Evolutionary conservation across 176 grass and related monocot species (phyloP).

Genomic region (Neostapfia colusana): DNA sequence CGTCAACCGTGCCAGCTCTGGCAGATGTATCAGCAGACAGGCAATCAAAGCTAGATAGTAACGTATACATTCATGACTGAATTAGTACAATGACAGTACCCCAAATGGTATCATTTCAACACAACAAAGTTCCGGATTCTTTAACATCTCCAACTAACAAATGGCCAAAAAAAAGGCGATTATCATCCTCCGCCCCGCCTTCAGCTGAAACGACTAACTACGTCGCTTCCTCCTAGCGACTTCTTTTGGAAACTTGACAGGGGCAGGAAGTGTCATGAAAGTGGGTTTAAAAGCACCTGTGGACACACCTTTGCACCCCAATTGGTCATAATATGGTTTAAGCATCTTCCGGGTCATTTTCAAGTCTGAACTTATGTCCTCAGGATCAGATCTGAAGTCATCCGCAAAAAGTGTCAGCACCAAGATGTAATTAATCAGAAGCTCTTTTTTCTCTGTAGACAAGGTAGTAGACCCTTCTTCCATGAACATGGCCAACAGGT

Average conservation of each 20-base stretch:
- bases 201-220: too few species aligned
- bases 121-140: neutral
- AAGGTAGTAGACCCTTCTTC: slow-evolving; percentile 49
- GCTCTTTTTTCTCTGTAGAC: slow-evolving; percentile 70
- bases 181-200: too few species aligned
- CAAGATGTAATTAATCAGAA: slow-evolving; percentile 84
- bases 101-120: neutral
- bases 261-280: slow-evolving; percentile 59
- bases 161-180: slow-evolving; percentile 1
- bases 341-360: slow-evolving; percentile 62
- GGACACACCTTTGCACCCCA: slow-evolving; percentile 60
- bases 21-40: neutral
- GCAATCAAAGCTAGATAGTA: neutral
- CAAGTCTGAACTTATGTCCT: slow-evolving; percentile 73
- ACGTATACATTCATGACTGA: neutral
- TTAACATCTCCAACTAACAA: neutral
- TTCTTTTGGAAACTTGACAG: slow-evolving; percentile 57
- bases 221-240: slow-evolving; percentile 26
- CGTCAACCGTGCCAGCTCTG: neutral
- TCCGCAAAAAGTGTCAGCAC: slow-evolving; percentile 84
- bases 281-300: neutral
- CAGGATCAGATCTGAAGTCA: slow-evolving; percentile 55
- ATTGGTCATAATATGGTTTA: slow-evolving; percentile 73
- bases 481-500: slow-evolving; percentile 54
- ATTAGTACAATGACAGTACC: neutral